These are phyloP conservation scores for Pythium chondricola DNA, from an alignment of 352 stramenopile species.

Conservation along the genomic window DNA sequence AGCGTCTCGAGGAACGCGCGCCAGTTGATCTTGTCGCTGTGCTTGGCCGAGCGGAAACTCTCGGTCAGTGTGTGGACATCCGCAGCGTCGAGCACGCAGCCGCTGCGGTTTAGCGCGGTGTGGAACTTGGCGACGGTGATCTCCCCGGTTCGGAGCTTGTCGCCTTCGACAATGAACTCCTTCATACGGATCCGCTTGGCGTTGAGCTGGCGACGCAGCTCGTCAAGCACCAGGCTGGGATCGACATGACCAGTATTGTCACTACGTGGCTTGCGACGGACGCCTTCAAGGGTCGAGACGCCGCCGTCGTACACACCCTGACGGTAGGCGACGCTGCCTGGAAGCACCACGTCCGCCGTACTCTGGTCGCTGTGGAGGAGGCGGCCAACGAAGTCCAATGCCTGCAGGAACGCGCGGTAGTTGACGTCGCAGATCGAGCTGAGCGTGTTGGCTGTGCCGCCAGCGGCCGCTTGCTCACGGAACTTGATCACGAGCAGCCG, in stretches of 20 bases:
- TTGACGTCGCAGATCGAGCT: constrained; percentile 80
- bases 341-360: constrained; percentile 26
- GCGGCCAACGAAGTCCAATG: constrained; percentile 40
- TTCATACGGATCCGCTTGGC: constrained; percentile 72
- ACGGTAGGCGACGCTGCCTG: constrained; percentile 52
- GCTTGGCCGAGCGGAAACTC: constrained; percentile 51
- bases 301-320: constrained; percentile 47
- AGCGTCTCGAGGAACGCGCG: constrained; percentile 57
- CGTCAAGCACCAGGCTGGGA: constrained; percentile 38
- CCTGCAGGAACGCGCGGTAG: constrained; percentile 73
- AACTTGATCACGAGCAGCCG: constrained; percentile 74
- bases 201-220: constrained; percentile 56
- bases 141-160: constrained; percentile 74
- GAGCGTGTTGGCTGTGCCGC: constrained; percentile 33
- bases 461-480: constrained; percentile 39
- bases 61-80: constrained; percentile 59
- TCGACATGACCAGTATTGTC: constrained; percentile 21
- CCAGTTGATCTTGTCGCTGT: constrained; percentile 78
- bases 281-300: constrained; percentile 17
- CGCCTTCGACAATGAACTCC: constrained; percentile 74
- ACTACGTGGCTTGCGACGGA: constrained; percentile 27
- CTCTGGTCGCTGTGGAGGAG: constrained; percentile 15
- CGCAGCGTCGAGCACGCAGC: constrained; percentile 51
- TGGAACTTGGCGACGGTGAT: constrained; percentile 84
- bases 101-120: constrained; percentile 77